These are phyloP conservation scores for Capronia coronata DNA, from an alignment of 2,329 filamentous ascomycete genomes.

Conservation along the genomic window DNA sequence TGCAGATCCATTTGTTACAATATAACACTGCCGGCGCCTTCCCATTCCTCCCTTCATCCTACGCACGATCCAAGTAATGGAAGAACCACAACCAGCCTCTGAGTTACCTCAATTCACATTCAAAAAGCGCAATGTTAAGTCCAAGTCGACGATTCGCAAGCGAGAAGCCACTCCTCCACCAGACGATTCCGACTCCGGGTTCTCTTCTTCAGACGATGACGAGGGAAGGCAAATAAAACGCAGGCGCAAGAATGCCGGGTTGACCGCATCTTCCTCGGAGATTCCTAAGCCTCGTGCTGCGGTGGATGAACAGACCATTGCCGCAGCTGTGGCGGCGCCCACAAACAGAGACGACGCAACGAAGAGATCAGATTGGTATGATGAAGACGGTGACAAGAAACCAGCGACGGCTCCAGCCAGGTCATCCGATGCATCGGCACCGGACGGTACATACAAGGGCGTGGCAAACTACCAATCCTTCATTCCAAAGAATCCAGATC, in stretches of 20 bases:
- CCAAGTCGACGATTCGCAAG: constrained; percentile 73
- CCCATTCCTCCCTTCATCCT: neutral
- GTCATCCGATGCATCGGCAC: constrained; percentile 26
- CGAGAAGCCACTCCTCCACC: constrained; percentile 64
- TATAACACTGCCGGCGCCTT: neutral
- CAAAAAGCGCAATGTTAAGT: constrained; percentile 76
- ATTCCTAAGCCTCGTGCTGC: constrained; percentile 38
- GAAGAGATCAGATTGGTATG: constrained; percentile 82
- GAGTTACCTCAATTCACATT: constrained; percentile 48
- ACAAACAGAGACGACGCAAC: constrained; percentile 78
- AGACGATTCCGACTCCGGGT: constrained; percentile 54
- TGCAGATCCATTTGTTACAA: too few relatives aligned
- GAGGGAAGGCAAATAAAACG: constrained; percentile 72
- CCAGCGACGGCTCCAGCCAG: constrained; percentile 40
- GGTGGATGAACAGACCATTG: constrained; percentile 50
- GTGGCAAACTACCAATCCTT: constrained; percentile 65
- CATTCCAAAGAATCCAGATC: constrained; percentile 72
- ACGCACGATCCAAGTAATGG: constrained; percentile 17
- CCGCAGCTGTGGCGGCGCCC: constrained; percentile 56
- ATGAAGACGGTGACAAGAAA: constrained; percentile 55
- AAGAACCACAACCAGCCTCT: constrained; percentile 27
- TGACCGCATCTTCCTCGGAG: constrained; percentile 56
- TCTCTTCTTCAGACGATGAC: constrained; percentile 70
- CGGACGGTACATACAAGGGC: constrained; percentile 70
- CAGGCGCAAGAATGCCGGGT: constrained; percentile 61